Evolutionary conservation across 169 alveolate genomes (phyloP).

Genomic region (Miamiensis avidus): DNA sequence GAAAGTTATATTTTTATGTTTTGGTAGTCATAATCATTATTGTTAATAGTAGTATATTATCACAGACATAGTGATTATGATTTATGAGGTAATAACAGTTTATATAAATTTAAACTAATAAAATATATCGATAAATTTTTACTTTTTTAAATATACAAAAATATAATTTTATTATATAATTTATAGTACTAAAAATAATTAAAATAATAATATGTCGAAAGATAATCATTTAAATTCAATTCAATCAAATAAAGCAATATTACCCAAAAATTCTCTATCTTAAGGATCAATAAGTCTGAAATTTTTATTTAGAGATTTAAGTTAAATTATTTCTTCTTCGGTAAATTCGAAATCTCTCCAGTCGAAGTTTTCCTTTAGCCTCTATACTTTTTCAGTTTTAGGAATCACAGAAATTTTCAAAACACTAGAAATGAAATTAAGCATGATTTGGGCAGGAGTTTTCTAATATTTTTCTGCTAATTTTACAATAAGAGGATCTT

Average conservation of each 20-base stretch:
- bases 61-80: too few relatives aligned
- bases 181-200: too few relatives aligned
- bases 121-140: too few relatives aligned
- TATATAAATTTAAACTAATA: too few relatives aligned
- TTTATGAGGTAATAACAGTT: too few relatives aligned
- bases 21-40: too few relatives aligned
- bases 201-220: too few relatives aligned
- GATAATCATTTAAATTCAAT: too few relatives aligned
- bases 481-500: constrained; percentile 23
- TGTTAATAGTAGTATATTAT: too few relatives aligned
- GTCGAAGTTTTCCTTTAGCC: constrained; percentile 57
- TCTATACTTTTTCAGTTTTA: constrained; percentile 36
- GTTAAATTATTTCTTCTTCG: constrained; percentile 38
- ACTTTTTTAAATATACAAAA: too few relatives aligned
- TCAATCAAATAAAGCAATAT: constrained; percentile 27
- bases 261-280: constrained; percentile 13
- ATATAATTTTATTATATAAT: too few relatives aligned
- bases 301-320: constrained; percentile 30
- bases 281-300: constrained; percentile 27
- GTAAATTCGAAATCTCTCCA: constrained; percentile 36
- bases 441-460: constrained; percentile 48
- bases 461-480: constrained; percentile 42
- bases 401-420: constrained; percentile 56
- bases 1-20: too few relatives aligned
- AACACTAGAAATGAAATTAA: constrained; percentile 42